Percentiles rank a stretch among this genome's conserved stretches.
Evolutionary conservation across 768 basidiomycete species (phyloP).

Genomic region (Gautieria morchelliformis): DNA sequence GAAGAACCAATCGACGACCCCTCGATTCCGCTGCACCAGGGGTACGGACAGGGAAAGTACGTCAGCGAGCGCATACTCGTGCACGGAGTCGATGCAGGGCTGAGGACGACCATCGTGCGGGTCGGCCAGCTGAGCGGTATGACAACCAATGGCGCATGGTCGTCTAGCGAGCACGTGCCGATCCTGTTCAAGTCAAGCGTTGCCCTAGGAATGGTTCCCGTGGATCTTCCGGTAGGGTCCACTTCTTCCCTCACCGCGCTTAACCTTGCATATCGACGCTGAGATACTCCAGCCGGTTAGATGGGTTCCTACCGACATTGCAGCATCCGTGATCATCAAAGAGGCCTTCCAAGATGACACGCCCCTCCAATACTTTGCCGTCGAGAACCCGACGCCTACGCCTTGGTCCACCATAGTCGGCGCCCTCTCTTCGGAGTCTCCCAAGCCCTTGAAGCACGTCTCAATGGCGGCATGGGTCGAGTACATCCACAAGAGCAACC

Average conservation of each 20-base stretch:
- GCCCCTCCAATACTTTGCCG: neutral
- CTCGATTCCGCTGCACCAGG: too few species aligned
- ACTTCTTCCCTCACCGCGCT: neutral
- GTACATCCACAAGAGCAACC: neutral
- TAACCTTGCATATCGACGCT: neutral
- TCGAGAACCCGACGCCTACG: neutral
- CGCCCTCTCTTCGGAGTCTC: neutral
- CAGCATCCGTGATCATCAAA: neutral
- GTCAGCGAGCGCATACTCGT: slow-evolving; percentile 2
- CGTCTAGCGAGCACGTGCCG: neutral
- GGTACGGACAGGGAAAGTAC: slow-evolving; percentile 37
- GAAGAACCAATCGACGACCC: too few species aligned
- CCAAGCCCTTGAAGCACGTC: neutral
- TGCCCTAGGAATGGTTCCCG: neutral
- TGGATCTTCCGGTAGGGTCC: neutral
- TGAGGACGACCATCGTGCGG: neutral
- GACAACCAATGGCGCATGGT: neutral
- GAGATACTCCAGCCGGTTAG: neutral
- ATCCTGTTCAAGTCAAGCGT: neutral
- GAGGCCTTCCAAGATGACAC: neutral
- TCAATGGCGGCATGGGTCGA: neutral
- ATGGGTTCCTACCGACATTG: neutral
- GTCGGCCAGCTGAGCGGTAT: neutral
- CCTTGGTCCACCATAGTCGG: neutral
- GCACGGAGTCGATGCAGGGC: neutral